Conservation (phyloP, 2,329 filamentous ascomycete genomes). For the Fusarium sp. region DNA sequence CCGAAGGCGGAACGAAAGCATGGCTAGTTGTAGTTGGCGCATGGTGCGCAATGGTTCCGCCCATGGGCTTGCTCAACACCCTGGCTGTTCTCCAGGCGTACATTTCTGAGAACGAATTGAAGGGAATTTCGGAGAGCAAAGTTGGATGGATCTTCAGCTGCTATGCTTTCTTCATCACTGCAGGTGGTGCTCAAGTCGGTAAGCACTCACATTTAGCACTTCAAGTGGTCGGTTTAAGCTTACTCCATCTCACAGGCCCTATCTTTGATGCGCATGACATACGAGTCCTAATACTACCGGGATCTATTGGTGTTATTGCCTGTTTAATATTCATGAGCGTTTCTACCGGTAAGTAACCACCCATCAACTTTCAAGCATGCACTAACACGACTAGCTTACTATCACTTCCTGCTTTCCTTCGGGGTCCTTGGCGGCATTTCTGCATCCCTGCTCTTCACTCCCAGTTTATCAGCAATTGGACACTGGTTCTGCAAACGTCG, state of each 20-base stretch:
- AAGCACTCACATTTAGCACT: background rate
- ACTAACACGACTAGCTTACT: conserved; percentile 52
- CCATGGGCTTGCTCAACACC: conserved; percentile 77
- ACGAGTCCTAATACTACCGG: conserved; percentile 68
- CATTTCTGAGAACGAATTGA: conserved; percentile 53
- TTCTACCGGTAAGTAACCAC: conserved; percentile 61
- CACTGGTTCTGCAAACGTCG: conserved; percentile 74
- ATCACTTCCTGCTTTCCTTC: conserved; percentile 80
- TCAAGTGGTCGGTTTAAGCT: too few species aligned
- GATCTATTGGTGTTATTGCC: conserved; percentile 69
- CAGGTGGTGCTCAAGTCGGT: conserved; percentile 26
- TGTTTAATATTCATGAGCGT: conserved; percentile 71
- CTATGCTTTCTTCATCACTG: conserved; percentile 30
- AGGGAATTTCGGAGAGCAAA: background rate
- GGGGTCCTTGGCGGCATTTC: conserved; percentile 76
- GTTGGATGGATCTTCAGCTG: conserved; percentile 27
- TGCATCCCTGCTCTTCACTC: conserved; percentile 78
- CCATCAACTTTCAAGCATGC: fast-evolving
- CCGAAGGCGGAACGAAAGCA: conserved; percentile 57
- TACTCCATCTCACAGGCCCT: conserved; percentile 55
- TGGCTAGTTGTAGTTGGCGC: conserved; percentile 80
- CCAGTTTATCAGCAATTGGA: conserved; percentile 74
- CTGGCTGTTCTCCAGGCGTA: conserved; percentile 78
- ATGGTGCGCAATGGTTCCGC: conserved; percentile 75
- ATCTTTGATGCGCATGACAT: conserved; percentile 80